Percentiles rank a stretch among this genome's conserved stretches.
Conservation (phyloP, 1,284 basidiomycete species). For the Tilletia walkeri region DNA sequence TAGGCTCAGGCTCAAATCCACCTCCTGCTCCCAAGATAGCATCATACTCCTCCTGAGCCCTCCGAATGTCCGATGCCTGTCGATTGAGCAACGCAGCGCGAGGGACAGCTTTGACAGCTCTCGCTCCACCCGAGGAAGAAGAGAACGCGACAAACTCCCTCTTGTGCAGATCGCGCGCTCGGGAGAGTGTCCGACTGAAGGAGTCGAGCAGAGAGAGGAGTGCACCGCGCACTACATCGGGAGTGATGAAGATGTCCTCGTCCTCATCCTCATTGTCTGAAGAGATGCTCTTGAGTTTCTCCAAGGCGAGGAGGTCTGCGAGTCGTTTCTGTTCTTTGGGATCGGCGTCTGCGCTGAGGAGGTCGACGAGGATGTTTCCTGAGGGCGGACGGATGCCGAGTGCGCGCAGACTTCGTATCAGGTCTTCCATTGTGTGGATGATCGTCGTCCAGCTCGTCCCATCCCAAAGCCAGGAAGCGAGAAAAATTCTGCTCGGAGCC, state of each 20-base stretch:
- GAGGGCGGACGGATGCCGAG: slow-evolving; percentile 43
- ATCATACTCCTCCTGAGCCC: slow-evolving; percentile 34
- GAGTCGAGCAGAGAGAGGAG: slow-evolving; percentile 49
- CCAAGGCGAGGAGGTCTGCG: slow-evolving; percentile 44
- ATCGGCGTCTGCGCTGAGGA: slow-evolving; percentile 36
- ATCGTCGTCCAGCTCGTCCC: no score
- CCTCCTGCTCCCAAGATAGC: slow-evolving; percentile 15
- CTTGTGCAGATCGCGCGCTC: slow-evolving; percentile 29
- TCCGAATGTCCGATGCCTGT: slow-evolving; percentile 42
- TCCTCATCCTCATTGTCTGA: slow-evolving; percentile 3
- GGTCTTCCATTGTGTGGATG: slow-evolving; percentile 42
- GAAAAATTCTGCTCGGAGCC: no score
- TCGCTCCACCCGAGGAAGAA: slow-evolving; percentile 19
- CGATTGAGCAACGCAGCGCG: slow-evolving; percentile 41
- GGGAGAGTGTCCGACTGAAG: slow-evolving; percentile 43
- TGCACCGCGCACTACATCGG: slow-evolving; percentile 49
- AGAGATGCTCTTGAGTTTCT: slow-evolving; percentile 2
- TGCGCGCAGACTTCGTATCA: slow-evolving; percentile 45
- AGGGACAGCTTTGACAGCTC: slow-evolving; percentile 41
- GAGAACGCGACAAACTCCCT: slow-evolving; percentile 2
- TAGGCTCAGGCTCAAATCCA: slow-evolving; percentile 25
- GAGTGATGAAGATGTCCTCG: slow-evolving; percentile 38
- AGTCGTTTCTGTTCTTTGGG: slow-evolving; percentile 43
- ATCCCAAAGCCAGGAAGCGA: no score
- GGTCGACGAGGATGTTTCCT: slow-evolving; percentile 46